These are phyloP conservation scores for Sordariomycetes sp. DNA, from an alignment of 2,329 filamentous ascomycete genomes.

Conservation along the genomic window DNA sequence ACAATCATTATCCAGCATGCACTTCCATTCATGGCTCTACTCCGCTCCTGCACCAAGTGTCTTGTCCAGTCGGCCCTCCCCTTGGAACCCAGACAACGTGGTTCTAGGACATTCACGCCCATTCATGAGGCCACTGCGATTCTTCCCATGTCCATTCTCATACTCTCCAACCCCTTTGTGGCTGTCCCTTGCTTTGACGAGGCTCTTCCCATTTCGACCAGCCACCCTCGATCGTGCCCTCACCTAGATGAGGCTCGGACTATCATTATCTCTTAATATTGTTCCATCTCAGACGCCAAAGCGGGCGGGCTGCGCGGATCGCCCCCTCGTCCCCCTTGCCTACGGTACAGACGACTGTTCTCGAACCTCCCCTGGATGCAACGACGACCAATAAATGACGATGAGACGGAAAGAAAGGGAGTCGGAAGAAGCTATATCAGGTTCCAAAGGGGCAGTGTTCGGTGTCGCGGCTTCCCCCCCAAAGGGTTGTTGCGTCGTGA, in stretches of 20 bases:
- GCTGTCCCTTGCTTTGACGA: neutral
- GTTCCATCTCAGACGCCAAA: neutral
- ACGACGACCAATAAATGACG: neutral
- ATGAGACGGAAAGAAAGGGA: neutral
- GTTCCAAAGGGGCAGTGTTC: neutral
- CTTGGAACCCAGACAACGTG: too few relatives aligned
- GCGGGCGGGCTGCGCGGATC: neutral
- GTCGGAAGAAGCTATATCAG: neutral
- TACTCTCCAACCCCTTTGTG: neutral
- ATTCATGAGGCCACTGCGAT: neutral
- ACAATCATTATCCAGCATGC: too few relatives aligned
- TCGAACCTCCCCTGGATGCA: neutral
- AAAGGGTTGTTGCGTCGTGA: neutral
- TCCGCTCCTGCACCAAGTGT: too few relatives aligned
- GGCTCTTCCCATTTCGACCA: neutral
- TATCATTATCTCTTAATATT: neutral
- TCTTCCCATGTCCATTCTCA: neutral
- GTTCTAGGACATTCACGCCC: too few relatives aligned
- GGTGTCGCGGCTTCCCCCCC: neutral
- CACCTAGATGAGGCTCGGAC: neutral
- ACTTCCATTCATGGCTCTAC: too few relatives aligned
- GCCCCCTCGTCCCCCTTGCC: neutral
- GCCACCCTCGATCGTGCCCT: neutral
- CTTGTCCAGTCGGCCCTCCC: too few relatives aligned
- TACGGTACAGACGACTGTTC: neutral